These are phyloP conservation scores for Eucalyptus dawsonii DNA, from an alignment of 345 rosid species.

Conservation along the genomic window DNA sequence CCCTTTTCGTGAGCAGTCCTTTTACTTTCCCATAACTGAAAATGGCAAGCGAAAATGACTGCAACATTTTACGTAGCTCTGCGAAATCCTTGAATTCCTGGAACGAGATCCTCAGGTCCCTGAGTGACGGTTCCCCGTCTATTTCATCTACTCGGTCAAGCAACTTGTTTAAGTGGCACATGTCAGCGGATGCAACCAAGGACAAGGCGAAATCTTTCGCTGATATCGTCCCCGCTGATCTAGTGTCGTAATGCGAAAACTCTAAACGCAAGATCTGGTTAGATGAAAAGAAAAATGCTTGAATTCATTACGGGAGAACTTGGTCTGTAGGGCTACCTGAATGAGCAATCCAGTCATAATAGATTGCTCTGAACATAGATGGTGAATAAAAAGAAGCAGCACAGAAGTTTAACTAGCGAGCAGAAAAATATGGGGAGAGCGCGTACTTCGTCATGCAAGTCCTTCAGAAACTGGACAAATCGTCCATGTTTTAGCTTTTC, in stretches of 20 bases:
- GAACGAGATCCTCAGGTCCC: constrained; percentile 22
- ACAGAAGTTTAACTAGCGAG: not conserved
- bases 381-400: not conserved
- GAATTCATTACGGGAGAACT: not conserved
- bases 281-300: not conserved
- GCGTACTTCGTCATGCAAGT: constrained; percentile 46
- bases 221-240: constrained; percentile 27
- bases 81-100: constrained; percentile 51
- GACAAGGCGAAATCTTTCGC: constrained; percentile 62
- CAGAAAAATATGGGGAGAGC: not conserved
- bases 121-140: constrained; percentile 10
- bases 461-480: constrained; percentile 41
- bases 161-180: constrained; percentile 29
- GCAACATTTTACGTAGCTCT: constrained; percentile 32
- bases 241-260: constrained; percentile 50
- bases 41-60: constrained; percentile 50
- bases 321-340: not conserved
- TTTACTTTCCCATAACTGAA: constrained; percentile 49
- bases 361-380: not conserved
- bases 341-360: not conserved
- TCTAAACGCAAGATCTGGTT: constrained; percentile 42
- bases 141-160: constrained; percentile 43
- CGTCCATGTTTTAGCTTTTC: constrained; percentile 32
- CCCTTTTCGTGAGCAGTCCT: constrained; percentile 39
- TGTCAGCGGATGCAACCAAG: constrained; percentile 58